Evolutionary conservation across 1,284 basidiomycete genomes (phyloP).

Genomic region (Neolentinus lepideus): DNA sequence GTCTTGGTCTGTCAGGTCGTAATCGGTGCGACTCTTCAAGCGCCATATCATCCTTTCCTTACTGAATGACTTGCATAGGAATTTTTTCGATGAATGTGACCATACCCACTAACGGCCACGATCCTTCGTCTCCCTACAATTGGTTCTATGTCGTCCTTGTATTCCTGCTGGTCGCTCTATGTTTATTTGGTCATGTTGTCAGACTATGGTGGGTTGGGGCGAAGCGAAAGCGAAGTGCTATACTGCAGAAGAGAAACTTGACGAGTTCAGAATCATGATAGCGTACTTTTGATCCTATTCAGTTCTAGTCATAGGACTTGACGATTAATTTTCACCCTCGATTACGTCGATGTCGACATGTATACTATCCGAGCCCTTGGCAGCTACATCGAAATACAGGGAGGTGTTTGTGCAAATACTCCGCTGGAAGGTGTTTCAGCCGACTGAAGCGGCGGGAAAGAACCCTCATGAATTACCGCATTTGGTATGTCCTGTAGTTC

Average conservation of each 20-base stretch:
- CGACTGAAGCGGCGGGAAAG: background rate
- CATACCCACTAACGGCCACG: slow-evolving; percentile 29
- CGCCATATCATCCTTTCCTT: background rate
- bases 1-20: slow-evolving; percentile 66
- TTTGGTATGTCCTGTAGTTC: background rate
- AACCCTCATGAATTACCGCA: background rate
- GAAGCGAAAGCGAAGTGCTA: slow-evolving; percentile 27
- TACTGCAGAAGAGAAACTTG: slow-evolving; percentile 14
- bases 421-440: background rate
- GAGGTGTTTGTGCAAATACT: background rate
- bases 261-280: background rate
- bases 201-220: slow-evolving; percentile 54
- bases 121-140: slow-evolving; percentile 24
- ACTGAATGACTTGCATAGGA: slow-evolving; percentile 31
- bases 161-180: slow-evolving; percentile 30
- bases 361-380: no score
- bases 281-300: background rate
- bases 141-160: slow-evolving; percentile 45
- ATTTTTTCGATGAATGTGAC: slow-evolving; percentile 56
- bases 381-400: no score
- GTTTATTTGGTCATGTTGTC: slow-evolving; percentile 33
- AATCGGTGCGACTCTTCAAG: slow-evolving; percentile 39
- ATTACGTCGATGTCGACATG: no score
- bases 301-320: no score
- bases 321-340: no score